Base-by-base conservation (phyloP, 805 yeast genomes). In the Wilhelminamyces savonicus region DNA sequence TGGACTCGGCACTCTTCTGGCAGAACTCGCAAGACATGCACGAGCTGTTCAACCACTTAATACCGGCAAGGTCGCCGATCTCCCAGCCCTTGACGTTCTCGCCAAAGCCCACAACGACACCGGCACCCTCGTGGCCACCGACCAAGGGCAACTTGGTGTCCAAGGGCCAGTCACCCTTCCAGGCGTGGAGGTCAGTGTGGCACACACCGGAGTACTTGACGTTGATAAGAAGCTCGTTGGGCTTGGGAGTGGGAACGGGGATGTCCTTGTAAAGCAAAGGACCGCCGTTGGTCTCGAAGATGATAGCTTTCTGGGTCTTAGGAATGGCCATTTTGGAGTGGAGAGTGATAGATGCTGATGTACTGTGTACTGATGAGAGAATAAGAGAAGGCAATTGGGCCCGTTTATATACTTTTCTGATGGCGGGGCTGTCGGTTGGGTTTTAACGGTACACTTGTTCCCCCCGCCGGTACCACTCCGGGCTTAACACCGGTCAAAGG, bases 41-140 rank as follows among this genome's bases (percentile, higher is more conserved):
- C n/a, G 68, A 58, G 34, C 66, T 64, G 39, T 63, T 63, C 52
- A 63, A 59, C 70, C 70, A 63, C 48, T 63, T 63, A 39, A 63
- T 43, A 40, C 70, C 70, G 31, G 69, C 70, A 16, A 31, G 46
- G 45, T 63, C 70, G 33, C 70, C 69, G 34, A 63, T 36, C 40
- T 63, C 39, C 69, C 69, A 63, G 35, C 62, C 62, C 37, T 41
- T 52, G 31, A 63, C 69, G 40, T 63, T 59, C 13, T 43, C 45
- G 30, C 70, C 70, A 48, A 62, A 37, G 28, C 46, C 67, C 13
- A 63, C 69, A 37, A 63, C 69, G 18, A 54, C 68, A 44, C 70
- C 70, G n/a, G 68, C 69, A 48, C 69, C 69, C 46, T 63, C 69
- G 48, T 63, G 70, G 39, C 69, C 70, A 31, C 70, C 70, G 13